Evolutionary conservation across 2,329 filamentous ascomycete genomes (phyloP), one percentile per base, ranked within the genome.

Genomic region (Fusarium chlamydosporum): DNA sequence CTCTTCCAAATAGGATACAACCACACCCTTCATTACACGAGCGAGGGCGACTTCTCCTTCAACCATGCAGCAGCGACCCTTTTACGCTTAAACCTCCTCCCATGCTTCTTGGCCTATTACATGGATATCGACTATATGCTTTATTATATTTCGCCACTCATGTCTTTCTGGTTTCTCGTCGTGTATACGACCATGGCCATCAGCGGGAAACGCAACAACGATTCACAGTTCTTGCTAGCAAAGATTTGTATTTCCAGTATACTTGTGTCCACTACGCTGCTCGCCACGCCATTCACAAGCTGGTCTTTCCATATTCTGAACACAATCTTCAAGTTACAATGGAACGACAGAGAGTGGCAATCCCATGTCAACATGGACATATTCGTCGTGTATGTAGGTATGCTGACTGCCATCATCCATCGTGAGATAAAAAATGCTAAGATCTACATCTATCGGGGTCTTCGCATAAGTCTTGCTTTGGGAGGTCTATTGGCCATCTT

Each of bases 1-100:
- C 80, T 91, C 33, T 90, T 90, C 73, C 80, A 90, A 65, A 87
- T 84, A 15, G 85, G 84, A 6, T 90, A 86, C 69, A 87, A 87
- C 2, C 88, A 91, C 71, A 83, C 88, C 0, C 76, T 83, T 4
- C 89, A 86, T 72, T 86, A 90, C 58, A 75, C 89, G 15, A 79
- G 78, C 46, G 87, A 81, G 51, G 79, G 79, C 33, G 86, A 91
- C 73, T 89, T 84, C 70, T 88, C 88, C 0, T 70, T 86, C 23
- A 78, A 79, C 42, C 82, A 87, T 20, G 77, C 86, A 16, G 80
- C 80, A 3, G 73, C 74, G 3, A 83, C 89, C 7, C 71, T 91
- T 27, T 78, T 88, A 47, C 84, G 87, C 3, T 78, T 87, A 10
- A 91, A 90, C 69, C 73, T 87, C 3, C 78, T 91, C 5, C 84